Conservation (phyloP, 148 eudicot genomes). For the Fagopyrum esculentum region DNA sequence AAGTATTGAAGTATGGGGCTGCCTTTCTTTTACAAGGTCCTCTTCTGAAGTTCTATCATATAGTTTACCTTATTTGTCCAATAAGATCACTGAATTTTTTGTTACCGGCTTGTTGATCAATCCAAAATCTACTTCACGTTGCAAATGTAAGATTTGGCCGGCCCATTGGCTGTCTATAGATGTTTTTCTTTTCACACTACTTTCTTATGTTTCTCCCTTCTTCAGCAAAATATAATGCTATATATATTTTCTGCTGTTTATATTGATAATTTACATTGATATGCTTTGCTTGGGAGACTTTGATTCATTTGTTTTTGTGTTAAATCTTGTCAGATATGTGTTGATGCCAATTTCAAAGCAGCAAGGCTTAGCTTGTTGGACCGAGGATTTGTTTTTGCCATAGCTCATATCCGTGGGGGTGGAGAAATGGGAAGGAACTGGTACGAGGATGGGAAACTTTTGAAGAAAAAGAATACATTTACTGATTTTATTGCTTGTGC, state of each 20-base stretch:
- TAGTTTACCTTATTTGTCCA: too few species aligned
- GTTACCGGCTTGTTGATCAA: too few species aligned
- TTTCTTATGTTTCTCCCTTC: too few species aligned
- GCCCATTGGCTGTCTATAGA: too few species aligned
- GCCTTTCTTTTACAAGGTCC: too few species aligned
- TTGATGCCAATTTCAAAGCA: conserved; percentile 62
- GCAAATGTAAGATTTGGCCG: too few species aligned
- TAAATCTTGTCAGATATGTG: conserved; percentile 37
- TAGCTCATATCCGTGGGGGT: conserved; percentile 93
- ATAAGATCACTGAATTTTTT: too few species aligned
- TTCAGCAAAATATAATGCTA: neutral
- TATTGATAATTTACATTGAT: neutral
- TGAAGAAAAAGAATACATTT: conserved; percentile 77
- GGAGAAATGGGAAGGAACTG: conserved; percentile 98
- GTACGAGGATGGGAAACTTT: conserved; percentile 80
- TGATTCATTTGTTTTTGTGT: neutral
- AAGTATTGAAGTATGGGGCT: too few species aligned
- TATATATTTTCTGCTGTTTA: neutral
- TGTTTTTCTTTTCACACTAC: too few species aligned
- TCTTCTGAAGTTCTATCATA: too few species aligned
- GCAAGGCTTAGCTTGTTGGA: conserved; percentile 77
- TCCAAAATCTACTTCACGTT: too few species aligned
- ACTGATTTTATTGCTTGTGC: conserved; percentile 83
- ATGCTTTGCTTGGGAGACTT: neutral
- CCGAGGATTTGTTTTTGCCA: conserved; percentile 65